Base-by-base conservation (phyloP, 257 asterid genomes). In the Plantago elongata region DNA sequence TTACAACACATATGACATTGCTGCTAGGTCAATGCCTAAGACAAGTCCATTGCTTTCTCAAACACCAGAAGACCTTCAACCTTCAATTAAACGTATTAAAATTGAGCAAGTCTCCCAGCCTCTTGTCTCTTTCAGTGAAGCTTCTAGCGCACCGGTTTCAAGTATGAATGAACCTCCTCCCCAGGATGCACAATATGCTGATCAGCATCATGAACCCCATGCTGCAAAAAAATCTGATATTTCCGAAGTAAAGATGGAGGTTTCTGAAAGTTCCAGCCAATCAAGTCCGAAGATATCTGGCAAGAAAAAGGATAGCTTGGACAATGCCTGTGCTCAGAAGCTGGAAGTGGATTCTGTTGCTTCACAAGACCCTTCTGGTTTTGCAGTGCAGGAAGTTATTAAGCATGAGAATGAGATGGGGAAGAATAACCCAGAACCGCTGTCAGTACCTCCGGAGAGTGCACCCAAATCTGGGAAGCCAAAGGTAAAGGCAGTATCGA, bases 381-480 rank as follows among this genome's bases (percentile, higher is more conserved):
- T 71, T 68, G 75, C 68, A 45, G 70, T 71, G 61, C 89, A 74
- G 66, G 88, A 84, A 60, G 77, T 34, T 4, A 49, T 58, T 61
- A 84, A 77, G 76, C 51, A 65, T 66, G 93, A 89, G 77, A 82
- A 73, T 69, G 94, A 88, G 68, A 58, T 63, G 65, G 81, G 58
- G 60, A 70, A 63, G 64, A 69, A 77, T 73, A 89, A 83, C 78
- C 65, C 68, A 72, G 96, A 89, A 75, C 76, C 60, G 68, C 70
- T 27, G 13, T 55, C 80, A 13, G 57, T 74, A 62, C 81, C 93
- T 75, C 60, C 81, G 15, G 97, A 92, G 73, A 70, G 59, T 73
- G 69, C 73, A 57, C 78, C 95, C 61, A 92, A 89, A 79, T 81
- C 97, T 62, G 97, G 98, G 77, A 92, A 89, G 81, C 90, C 97